Conservation (phyloP, 352 stramenopile genomes). For the Pythium aristosporum region DNA sequence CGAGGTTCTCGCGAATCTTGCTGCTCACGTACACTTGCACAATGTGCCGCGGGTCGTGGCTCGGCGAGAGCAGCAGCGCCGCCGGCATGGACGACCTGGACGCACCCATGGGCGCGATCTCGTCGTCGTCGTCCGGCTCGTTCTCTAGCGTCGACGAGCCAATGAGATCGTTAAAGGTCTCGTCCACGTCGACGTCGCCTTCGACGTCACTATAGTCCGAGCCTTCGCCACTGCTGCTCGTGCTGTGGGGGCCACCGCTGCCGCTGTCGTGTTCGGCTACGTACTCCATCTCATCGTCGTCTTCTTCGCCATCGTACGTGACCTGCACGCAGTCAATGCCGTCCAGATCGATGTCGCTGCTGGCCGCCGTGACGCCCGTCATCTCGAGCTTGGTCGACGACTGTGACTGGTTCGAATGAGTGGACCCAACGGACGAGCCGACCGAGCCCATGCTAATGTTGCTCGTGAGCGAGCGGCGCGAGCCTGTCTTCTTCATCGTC, state of each 20-base stretch:
- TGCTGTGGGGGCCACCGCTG: neutral
- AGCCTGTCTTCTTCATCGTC: conserved; percentile 43
- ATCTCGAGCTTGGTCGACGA: conserved; percentile 36
- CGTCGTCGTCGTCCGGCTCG: conserved; percentile 60
- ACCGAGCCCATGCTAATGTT: conserved; percentile 45
- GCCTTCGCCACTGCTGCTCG: conserved; percentile 43
- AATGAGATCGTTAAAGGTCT: conserved; percentile 86
- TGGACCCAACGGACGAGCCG: conserved; percentile 14
- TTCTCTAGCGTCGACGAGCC: conserved; percentile 52
- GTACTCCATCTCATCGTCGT: conserved; percentile 42
- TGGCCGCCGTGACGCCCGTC: conserved; percentile 30
- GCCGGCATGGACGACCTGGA: conserved; percentile 26
- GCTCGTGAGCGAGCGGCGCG: conserved; percentile 48
- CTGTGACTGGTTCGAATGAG: neutral
- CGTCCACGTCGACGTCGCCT: conserved; percentile 82
- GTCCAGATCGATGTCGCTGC: conserved; percentile 62
- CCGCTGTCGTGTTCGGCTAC: conserved; percentile 31
- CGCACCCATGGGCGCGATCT: conserved; percentile 47
- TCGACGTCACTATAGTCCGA: conserved; percentile 85
- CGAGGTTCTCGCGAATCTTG: conserved; percentile 82
- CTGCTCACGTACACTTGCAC: conserved; percentile 89
- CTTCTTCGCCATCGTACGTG: conserved; percentile 43
- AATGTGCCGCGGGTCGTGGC: conserved; percentile 35
- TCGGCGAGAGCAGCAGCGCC: conserved; percentile 27
- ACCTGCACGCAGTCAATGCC: conserved; percentile 78